Conservation (phyloP, 768 basidiomycete species). For the Tylopilus vinaceipallidus region DNA sequence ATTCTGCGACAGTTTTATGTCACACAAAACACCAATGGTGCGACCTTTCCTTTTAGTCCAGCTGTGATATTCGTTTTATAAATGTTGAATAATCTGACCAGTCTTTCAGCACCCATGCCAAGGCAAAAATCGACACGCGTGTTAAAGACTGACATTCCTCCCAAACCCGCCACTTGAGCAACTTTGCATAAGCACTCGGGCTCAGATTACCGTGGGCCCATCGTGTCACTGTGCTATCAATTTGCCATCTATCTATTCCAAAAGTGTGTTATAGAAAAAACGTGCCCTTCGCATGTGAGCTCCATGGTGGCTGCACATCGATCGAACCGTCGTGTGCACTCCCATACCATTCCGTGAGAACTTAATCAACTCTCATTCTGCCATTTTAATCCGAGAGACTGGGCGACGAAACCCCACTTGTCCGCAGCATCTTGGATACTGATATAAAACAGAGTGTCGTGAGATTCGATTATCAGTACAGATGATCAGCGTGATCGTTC, state of each 20-base stretch:
- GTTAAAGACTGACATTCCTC: conserved; percentile 75
- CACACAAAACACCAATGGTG: conserved; percentile 91
- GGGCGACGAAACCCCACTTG: conserved; percentile 74
- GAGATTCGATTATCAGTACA: conserved; percentile 6
- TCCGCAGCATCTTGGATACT: conserved; percentile 78
- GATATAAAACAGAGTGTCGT: conserved; percentile 9
- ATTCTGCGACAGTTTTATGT: conserved; percentile 85
- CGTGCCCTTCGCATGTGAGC: neutral
- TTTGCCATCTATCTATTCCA: neutral
- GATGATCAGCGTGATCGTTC: neutral
- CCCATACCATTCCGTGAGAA: neutral
- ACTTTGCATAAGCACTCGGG: too few species aligned
- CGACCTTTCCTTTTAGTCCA: conserved; percentile 13
- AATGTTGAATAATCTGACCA: too few species aligned
- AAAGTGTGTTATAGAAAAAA: neutral
- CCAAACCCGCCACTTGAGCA: conserved; percentile 10
- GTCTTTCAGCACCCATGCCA: conserved; percentile 78
- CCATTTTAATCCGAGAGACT: conserved; percentile 54
- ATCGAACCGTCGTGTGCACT: neutral
- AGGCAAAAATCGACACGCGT: conserved; percentile 81
- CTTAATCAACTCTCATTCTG: conserved; percentile 17
- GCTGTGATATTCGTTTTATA: too few species aligned
- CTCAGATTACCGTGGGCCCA: too few species aligned
- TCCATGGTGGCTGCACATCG: neutral
- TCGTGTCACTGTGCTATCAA: too few species aligned